A percentile compares a stretch with the other conserved stretches of the same genome.
phyloP scores from a whole-genome alignment of 306 rosid genomes.

The Rubus idaeus region DNA sequence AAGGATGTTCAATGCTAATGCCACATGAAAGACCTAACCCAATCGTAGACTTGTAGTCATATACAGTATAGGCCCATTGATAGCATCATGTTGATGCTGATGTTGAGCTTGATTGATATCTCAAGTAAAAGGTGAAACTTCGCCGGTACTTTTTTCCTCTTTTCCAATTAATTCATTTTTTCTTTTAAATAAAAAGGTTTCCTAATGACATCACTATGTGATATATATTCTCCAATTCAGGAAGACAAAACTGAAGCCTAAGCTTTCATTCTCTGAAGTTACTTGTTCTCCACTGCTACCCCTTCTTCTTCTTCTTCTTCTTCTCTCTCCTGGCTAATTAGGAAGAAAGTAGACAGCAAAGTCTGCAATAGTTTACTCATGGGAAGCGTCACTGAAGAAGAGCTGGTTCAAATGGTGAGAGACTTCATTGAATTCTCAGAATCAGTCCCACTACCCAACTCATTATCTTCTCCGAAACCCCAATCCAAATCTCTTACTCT shows the following conservation, averaged over 20 bases:
- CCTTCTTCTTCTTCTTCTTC: too few relatives aligned
- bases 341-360: not conserved
- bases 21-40: too few relatives aligned
- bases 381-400: constrained; percentile 45
- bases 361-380: not conserved
- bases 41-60: too few relatives aligned
- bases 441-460: constrained; percentile 15
- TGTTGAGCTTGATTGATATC: not conserved
- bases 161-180: not conserved
- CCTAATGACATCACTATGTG: not conserved
- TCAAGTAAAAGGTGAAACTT: not conserved
- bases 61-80: too few relatives aligned
- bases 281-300: not conserved
- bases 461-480: constrained; percentile 14
- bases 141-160: not conserved
- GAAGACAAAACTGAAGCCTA: not conserved
- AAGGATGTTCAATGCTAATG: too few relatives aligned
- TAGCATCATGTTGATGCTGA: too few relatives aligned
- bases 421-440: constrained; percentile 34
- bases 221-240: not conserved
- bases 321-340: not conserved
- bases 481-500: constrained; percentile 20
- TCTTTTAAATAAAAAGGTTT: not conserved
- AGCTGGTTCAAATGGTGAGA: constrained; percentile 39
- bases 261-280: not conserved